phyloP scores from a whole-genome alignment of 2,329 filamentous ascomycete species.

The Sarocladium oryzae region DNA sequence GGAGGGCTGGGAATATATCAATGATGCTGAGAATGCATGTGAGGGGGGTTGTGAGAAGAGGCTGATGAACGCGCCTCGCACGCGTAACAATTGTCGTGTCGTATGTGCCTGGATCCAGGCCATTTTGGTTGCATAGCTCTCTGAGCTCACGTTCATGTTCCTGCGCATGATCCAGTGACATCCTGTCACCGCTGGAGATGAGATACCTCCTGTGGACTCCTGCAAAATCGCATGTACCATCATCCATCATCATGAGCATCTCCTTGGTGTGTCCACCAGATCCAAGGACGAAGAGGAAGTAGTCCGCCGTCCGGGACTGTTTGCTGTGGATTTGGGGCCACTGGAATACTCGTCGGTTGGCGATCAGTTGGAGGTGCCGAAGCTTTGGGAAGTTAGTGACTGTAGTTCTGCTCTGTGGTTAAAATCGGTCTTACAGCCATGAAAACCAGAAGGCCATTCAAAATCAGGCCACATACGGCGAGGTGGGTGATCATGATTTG shows the following conservation, averaged over 20 bases:
- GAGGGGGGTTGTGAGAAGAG: constrained; percentile 64
- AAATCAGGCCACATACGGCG: background rate
- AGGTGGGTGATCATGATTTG: background rate
- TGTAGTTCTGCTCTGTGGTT: background rate
- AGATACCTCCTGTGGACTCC: constrained; percentile 72
- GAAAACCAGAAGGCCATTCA: background rate
- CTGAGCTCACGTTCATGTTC: constrained; percentile 32
- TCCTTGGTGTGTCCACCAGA: constrained; percentile 93
- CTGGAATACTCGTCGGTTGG: constrained; percentile 5
- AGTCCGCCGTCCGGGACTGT: constrained; percentile 22
- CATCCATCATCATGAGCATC: constrained; percentile 77
- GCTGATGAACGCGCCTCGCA: constrained; percentile 77
- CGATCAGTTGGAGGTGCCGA: constrained; percentile 11
- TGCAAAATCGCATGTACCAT: constrained; percentile 43
- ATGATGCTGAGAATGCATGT: constrained; percentile 60
- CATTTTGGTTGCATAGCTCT: constrained; percentile 14
- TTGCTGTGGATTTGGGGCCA: background rate
- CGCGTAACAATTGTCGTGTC: constrained; percentile 65
- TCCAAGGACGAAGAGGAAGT: constrained; percentile 77
- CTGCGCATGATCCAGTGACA: constrained; percentile 63
- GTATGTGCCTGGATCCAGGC: constrained; percentile 40
- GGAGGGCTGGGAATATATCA: constrained; percentile 50
- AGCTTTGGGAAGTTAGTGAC: constrained; percentile 2
- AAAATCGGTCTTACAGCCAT: background rate
- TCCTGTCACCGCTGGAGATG: constrained; percentile 66